Base-by-base conservation (phyloP, 2,329 filamentous ascomycete genomes). In the Onygena corvina region DNA sequence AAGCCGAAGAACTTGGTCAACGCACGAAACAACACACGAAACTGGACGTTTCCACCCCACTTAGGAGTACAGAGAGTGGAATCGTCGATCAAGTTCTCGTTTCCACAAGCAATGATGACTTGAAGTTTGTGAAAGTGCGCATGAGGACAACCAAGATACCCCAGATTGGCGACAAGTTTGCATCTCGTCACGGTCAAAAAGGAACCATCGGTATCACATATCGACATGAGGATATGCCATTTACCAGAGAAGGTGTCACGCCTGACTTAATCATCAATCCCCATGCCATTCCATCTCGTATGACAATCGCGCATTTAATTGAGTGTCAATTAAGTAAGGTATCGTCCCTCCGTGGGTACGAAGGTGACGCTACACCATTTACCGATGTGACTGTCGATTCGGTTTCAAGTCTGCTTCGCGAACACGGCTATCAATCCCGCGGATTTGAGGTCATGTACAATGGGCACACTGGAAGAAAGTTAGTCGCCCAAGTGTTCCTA, bases 281-380 rank as follows among this genome's bases (percentile, higher is more conserved):
- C 1, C 92, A 98, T 76, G 93, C 92, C 64, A 98, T 98, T 77
- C 92, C 92, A 0, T 98, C 92, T 49, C 92, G 92, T 79, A 98
- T 98, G 92, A 98, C 93, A 2, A 98, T 98, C 81, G 92, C 92
- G 60, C 92, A 98, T 76, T 89, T 98, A 79, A 94, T 98, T 65
- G 92, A 98, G 74, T 98, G 92, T 76, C 77, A 96, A 58, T 78
- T 98, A 50, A 94, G 87, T 66, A 98, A 98, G 67, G 92, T 98
- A 30, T 87, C 88, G 1, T 86, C 92, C 2, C 76, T 98, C 18
- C 86, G 89, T 67, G 93, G 92, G 36, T 86, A 88, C 68, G 92
- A 98, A 71, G 93, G 92, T 60, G 93, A 98, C 61, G 92, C 92
- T 1, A 98, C 92, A 0, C 92, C 93, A 0, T 98, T 98, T 66